phyloP scores from a whole-genome alignment of 768 basidiomycete genomes.

The Boletales sp. region DNA sequence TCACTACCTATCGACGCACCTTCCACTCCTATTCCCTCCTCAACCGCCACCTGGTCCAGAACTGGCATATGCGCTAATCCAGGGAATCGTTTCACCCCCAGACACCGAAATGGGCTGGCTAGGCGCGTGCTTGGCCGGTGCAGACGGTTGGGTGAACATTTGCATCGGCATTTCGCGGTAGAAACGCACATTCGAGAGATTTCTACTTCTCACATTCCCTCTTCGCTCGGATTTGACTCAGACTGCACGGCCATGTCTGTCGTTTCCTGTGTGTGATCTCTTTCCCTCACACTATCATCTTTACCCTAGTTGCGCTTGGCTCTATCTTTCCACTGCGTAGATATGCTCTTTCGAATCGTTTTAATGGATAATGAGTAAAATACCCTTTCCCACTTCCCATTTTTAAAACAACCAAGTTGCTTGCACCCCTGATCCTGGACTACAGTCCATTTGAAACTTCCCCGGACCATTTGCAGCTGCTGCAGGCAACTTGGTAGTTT shows the following conservation, averaged over 20 bases:
- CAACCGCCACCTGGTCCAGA: conserved; percentile 41
- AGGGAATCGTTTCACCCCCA: conserved; percentile 78
- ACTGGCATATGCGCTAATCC: conserved; percentile 75
- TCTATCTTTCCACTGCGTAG: conserved; percentile 3
- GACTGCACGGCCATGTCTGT: neutral
- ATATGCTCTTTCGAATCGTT: conserved; percentile 9
- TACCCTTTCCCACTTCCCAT: neutral
- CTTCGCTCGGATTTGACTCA: neutral
- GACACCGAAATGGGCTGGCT: conserved; percentile 94
- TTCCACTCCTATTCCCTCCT: conserved; percentile 77
- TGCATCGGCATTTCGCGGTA: conserved; percentile 61
- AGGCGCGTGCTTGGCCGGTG: conserved; percentile 86
- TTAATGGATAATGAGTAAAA: conserved; percentile 13
- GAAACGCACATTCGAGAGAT: neutral
- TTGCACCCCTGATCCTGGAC: neutral
- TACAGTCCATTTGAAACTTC: too few species aligned
- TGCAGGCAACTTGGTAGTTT: too few species aligned
- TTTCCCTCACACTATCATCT: neutral
- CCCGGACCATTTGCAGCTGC: too few species aligned
- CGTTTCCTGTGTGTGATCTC: neutral
- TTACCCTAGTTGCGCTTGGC: conserved; percentile 3
- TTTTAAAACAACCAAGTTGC: too few species aligned
- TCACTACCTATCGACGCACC: conserved; percentile 61
- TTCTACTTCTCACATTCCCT: neutral
- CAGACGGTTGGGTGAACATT: conserved; percentile 94